Percentiles rank a stretch among this genome's conserved stretches.
phyloP scores from a whole-genome alignment of 148 eudicot species.

The Silene conica region DNA sequence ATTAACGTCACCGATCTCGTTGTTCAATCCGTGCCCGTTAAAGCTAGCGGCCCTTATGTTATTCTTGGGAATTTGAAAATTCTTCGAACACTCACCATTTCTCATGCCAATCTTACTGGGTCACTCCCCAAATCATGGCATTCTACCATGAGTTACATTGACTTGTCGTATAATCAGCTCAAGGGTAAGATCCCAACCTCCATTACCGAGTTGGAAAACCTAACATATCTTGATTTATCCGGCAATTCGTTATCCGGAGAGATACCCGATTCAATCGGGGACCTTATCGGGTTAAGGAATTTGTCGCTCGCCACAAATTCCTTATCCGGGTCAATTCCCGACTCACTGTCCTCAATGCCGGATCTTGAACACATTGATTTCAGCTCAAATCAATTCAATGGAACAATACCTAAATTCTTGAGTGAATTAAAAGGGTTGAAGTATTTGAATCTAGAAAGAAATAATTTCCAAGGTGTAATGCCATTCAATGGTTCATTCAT shows the following conservation, averaged over 20 bases:
- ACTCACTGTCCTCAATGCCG: conserved; percentile 38
- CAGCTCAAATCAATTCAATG: conserved; percentile 73
- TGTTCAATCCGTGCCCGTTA: conserved; percentile 34
- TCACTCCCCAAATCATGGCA: conserved; percentile 63
- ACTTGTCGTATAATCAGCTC: conserved; percentile 54
- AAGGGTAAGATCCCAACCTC: conserved; percentile 53
- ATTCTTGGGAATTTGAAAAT: conserved; percentile 34
- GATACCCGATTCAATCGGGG: conserved; percentile 65
- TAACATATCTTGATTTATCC: conserved; percentile 42
- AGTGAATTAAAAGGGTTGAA: conserved; percentile 48
- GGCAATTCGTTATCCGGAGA: conserved; percentile 45
- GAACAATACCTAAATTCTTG: conserved; percentile 47
- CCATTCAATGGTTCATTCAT: conserved; percentile 78
- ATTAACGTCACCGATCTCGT: conserved; percentile 44
- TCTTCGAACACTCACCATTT: conserved; percentile 33
- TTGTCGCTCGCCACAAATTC: conserved; percentile 52
- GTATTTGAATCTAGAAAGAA: conserved; percentile 69
- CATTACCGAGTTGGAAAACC: conserved; percentile 38
- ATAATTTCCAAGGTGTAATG: conserved; percentile 67
- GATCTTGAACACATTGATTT: conserved; percentile 55
- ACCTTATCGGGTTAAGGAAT: conserved; percentile 44
- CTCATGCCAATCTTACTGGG: conserved; percentile 55
- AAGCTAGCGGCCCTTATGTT: conserved; percentile 53
- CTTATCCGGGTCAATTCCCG: conserved; percentile 65
- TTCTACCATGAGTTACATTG: conserved; percentile 40